Evolutionary conservation across 352 stramenopile genomes (phyloP), one percentile per base, ranked within the genome.

Genomic region (Phytophthora citricola): DNA sequence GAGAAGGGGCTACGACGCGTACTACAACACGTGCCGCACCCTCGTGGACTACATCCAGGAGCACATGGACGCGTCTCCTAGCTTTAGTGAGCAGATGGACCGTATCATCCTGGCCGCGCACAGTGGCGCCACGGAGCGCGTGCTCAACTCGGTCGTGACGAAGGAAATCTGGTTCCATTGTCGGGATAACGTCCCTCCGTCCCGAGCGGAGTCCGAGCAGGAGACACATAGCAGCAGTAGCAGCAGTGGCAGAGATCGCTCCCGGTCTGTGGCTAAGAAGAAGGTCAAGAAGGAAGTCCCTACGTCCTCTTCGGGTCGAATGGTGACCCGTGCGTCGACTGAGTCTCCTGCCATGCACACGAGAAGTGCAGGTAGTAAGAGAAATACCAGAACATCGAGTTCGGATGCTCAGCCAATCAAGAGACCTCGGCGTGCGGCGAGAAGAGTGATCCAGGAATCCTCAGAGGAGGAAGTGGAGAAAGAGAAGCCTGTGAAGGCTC

Each of bases 41-140:
- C 63, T 93, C 43, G 81, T 91, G 40, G 36, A 68, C 51, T 93
- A 90, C 65, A 91, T 93, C 50, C 31, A 66, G 27, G 64, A 72
- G 26, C 77, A 90, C 72, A 91, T 93, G 83, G 65, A 76, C 43
- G 85, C 73, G 38, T 89, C 83, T 6, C 51, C 60, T 20, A 45
- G 45, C 6, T 68, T 68, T 24, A 22, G 5, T 0, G 44, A 84
- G 52, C 81, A 92, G 53, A 92, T 92, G 83, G 83, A 90, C 38
- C 77, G 83, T 47, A 77, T 92, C 46, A 89, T 92, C 44, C 68
- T 89, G 26, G 81, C 83, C 14, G 89, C 79, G 50, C 78, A 87
- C 63, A 90, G 81, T 40, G 75, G 77, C 31, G 79, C 81, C 20
- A 75, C 81, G 0, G 73, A 80, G 63, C 66, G 66, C 26, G 79